A percentile compares a stretch with the other conserved stretches of the same genome.
Conservation (phyloP, 177 flowering plant genomes). For the Tripterygium wilfordii region DNA sequence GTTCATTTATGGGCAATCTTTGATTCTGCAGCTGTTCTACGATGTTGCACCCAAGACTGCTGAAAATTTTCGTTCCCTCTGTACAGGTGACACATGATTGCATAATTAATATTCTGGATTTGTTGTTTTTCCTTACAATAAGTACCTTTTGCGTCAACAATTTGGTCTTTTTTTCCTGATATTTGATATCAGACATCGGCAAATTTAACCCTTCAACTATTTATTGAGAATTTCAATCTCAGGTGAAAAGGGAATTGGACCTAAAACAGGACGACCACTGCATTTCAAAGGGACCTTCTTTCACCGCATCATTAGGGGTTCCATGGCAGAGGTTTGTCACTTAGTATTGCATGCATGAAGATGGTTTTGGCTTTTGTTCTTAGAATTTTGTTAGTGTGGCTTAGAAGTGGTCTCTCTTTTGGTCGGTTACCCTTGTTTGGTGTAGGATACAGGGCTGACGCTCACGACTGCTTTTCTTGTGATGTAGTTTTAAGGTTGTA, state of each 20-base stretch:
- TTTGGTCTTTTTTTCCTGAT: too few relatives aligned
- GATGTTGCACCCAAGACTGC: constrained; percentile 87
- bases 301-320: constrained; percentile 63
- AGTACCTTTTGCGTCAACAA: neutral
- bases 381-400: constrained; percentile 7
- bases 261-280: constrained; percentile 56
- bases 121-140: too few relatives aligned
- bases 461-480: constrained; percentile 85
- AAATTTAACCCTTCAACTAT: neutral
- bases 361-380: neutral
- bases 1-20: too few relatives aligned
- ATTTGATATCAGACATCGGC: too few relatives aligned
- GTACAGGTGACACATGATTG: constrained; percentile 69
- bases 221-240: constrained; percentile 2
- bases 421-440: constrained; percentile 70
- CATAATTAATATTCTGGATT: neutral
- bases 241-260: constrained; percentile 79
- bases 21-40: constrained; percentile 58
- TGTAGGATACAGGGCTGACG: constrained; percentile 95
- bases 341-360: neutral
- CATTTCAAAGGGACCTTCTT: constrained; percentile 82
- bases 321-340: constrained; percentile 67
- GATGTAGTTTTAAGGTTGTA: constrained; percentile 92
- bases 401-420: constrained; percentile 53
- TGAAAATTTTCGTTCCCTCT: constrained; percentile 93